Percentiles rank a stretch among this genome's conserved stretches.
Evolutionary conservation across 345 rosid species (phyloP).

Genomic region (Camelina hispida): DNA sequence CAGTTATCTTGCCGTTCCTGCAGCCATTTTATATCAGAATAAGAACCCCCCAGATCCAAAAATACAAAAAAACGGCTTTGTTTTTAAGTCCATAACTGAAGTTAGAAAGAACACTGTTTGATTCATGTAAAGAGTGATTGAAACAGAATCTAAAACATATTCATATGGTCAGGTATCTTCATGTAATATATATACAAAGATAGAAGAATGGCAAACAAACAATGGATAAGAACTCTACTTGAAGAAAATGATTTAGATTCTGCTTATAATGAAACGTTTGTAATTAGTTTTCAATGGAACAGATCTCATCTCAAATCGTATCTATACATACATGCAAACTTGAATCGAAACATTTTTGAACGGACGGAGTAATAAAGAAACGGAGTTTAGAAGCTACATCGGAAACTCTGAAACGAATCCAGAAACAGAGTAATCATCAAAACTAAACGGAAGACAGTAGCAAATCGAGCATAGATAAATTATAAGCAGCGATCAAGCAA

Average conservation of each 20-base stretch:
- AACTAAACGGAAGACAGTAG: not conserved
- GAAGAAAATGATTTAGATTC: not conserved
- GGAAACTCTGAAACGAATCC: not conserved
- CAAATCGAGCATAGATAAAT: not conserved
- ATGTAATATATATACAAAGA: not conserved
- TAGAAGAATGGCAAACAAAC: not conserved
- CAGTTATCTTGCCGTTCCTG: constrained; percentile 97
- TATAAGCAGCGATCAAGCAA: not conserved
- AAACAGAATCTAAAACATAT: not conserved
- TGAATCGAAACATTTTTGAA: not conserved
- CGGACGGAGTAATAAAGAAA: not conserved
- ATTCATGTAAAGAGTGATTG: constrained; percentile 8
- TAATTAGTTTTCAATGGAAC: not conserved
- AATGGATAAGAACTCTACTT: not conserved
- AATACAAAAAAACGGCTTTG: not conserved
- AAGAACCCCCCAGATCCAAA: not conserved
- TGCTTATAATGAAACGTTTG: too few relatives aligned
- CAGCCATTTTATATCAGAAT: not conserved
- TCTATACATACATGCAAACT: too few relatives aligned
- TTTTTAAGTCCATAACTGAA: not conserved
- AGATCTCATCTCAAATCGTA: constrained; percentile 1
- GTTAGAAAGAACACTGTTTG: constrained; percentile 9
- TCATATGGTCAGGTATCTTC: not conserved
- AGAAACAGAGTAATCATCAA: constrained; percentile 10
- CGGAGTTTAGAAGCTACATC: not conserved